These are phyloP conservation scores for Erysimum cheiri DNA, from an alignment of 441 rosid species.

Conservation along the genomic window DNA sequence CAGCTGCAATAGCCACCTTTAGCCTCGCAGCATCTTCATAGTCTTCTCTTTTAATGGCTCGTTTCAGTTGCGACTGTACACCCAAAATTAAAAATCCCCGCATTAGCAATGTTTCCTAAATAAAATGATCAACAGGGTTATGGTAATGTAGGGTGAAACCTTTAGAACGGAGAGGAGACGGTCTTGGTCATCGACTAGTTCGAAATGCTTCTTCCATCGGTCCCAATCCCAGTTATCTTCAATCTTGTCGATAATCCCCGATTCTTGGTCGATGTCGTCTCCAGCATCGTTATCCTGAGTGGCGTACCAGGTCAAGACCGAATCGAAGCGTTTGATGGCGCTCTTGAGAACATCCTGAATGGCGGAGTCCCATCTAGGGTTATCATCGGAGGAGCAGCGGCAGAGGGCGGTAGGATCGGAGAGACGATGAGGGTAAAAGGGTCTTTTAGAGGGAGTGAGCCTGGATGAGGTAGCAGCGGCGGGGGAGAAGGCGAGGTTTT, in stretches of 20 bases:
- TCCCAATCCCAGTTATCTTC: slow-evolving; percentile 90
- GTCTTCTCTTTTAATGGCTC: slow-evolving; percentile 70
- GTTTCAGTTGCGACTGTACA: slow-evolving; percentile 69
- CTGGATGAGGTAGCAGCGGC: slow-evolving; percentile 40
- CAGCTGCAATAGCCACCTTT: slow-evolving; percentile 94
- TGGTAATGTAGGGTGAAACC: slow-evolving; percentile 46
- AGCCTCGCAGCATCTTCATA: slow-evolving; percentile 83
- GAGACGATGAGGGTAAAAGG: slow-evolving; percentile 53
- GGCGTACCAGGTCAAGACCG: slow-evolving; percentile 47
- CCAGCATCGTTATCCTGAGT: slow-evolving; percentile 36
- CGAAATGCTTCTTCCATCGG: slow-evolving; percentile 89
- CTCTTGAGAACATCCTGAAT: slow-evolving; percentile 59
- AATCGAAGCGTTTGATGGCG: slow-evolving; percentile 67
- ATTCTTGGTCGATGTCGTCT: slow-evolving; percentile 32
- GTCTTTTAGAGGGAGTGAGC: slow-evolving; percentile 46
- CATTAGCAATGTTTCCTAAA: not conserved
- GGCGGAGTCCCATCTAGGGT: slow-evolving; percentile 60
- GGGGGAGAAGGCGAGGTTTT: slow-evolving; percentile 53
- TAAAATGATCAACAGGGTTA: not conserved
- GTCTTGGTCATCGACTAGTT: slow-evolving; percentile 82
- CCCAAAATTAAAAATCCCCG: slow-evolving; percentile 1
- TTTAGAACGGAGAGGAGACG: slow-evolving; percentile 72
- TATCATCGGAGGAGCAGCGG: slow-evolving; percentile 49
- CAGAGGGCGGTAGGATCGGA: slow-evolving; percentile 47
- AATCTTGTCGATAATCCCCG: slow-evolving; percentile 2